phyloP scores from a whole-genome alignment of 768 basidiomycete genomes.

The Boletus vinaceobasis region DNA sequence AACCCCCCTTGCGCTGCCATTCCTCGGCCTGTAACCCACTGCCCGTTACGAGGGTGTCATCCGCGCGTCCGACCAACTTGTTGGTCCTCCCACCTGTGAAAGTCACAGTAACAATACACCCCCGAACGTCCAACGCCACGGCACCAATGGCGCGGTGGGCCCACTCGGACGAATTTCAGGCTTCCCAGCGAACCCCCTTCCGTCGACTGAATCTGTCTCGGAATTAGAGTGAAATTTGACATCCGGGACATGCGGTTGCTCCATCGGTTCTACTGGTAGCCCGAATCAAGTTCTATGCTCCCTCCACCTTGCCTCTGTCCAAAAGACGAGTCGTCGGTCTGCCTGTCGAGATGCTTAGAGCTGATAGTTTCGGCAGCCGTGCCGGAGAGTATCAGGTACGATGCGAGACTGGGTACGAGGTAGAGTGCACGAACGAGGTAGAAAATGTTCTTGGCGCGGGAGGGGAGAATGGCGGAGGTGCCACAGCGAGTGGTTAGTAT shows the following conservation, averaged over 20 bases:
- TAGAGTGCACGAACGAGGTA: constrained; percentile 68
- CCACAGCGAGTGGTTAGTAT: constrained; percentile 62
- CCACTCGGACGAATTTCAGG: constrained; percentile 34
- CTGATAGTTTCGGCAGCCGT: constrained; percentile 59
- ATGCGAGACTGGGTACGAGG: constrained; percentile 54
- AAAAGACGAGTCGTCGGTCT: constrained; percentile 73
- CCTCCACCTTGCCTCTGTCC: constrained; percentile 68
- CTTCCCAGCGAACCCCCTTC: constrained; percentile 16
- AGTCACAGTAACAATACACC: constrained; percentile 69
- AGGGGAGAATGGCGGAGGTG: constrained; percentile 60
- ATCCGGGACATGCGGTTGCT: constrained; percentile 25
- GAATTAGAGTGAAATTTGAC: constrained; percentile 1
- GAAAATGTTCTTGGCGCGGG: constrained; percentile 68
- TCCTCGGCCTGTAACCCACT: constrained; percentile 84
- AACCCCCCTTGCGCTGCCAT: constrained; percentile 44
- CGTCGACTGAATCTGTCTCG: constrained; percentile 20
- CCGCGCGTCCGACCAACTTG: constrained; percentile 78
- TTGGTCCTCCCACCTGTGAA: constrained; percentile 84
- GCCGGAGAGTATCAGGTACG: constrained; percentile 72
- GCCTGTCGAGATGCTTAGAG: constrained; percentile 44
- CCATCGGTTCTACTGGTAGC: constrained; percentile 63
- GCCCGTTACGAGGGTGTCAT: constrained; percentile 78
- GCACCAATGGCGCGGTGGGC: constrained; percentile 84
- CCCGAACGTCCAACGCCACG: constrained; percentile 70
- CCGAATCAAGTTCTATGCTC: constrained; percentile 74